Base-by-base conservation (phyloP, 306 rosid species). In the Carpinus viminea region DNA sequence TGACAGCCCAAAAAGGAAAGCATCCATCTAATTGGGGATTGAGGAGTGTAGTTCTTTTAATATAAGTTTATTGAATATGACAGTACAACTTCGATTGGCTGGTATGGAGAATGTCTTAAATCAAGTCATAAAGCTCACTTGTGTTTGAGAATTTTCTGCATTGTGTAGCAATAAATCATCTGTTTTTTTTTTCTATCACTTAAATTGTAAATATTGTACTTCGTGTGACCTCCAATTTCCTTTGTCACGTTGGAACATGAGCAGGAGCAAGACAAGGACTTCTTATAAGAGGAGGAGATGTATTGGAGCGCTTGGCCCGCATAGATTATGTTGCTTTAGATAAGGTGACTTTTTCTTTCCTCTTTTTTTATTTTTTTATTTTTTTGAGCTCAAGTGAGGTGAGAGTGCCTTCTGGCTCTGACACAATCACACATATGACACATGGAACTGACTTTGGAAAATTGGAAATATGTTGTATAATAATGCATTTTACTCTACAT, bases 231-330 rank as follows among this genome's bases (percentile, higher is more conserved):
- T 81, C 53, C 70, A 36, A 43, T 60, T 78, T 74, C 64, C 21
- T 41, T 46, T 55, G 9, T 56, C 55, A n/a, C n/a, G n/a, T 56
- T 28, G 21, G 71, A 77, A 82, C 64, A 74, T 86, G 80, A 83
- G 66, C 90, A 95, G 99, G 99, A 82, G 99, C 97, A 83, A 90
- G 94, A 87, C 93, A 89, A 78, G 99, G 98, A 82, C 97, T 95
- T 86, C 91, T 95, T 78, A 87, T 95, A 60, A 81, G 99, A 86
- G 97, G 99, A 71, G 99, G 98, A 79, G 98, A 95, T 90, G 96
- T 93, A 60, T 86, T 93, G 62, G 97, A 95, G 83, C 93, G 97
- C 81, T 85, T 95, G 85, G 93, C 99, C 46, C 57, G 85, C 76
- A 80, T 93, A 81, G 89, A 93, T 77, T 90, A 84, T 76, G 79